Base-by-base conservation (phyloP, 2,329 filamentous ascomycete species). In the Akanthomyces muscarius region DNA sequence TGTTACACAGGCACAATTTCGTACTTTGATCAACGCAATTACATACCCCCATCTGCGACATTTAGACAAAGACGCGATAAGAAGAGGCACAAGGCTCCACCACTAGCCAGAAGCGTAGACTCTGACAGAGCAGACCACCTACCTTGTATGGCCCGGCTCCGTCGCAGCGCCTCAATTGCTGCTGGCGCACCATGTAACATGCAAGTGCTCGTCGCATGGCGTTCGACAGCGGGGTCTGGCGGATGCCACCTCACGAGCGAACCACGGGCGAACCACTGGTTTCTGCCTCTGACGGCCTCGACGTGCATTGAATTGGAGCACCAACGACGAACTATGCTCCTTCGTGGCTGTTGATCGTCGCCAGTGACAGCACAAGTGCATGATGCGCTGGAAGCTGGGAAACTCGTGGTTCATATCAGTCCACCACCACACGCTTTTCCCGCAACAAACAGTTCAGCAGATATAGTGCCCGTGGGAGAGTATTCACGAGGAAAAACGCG, bases 161-260 rank as follows among this genome's bases (percentile, higher is more conserved):
- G 51, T 41, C 21, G 21, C 23, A 36, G 16, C 41, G 36, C 42
- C 50, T 54, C 59, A 33, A 33, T 21, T 38, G n/a, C 42, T 47
- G 42, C 28, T 47, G 45, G 21, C 42, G 16, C 42, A 52, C 30
- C 51, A 41, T 30, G 30, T 60, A 47, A 52, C 41, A 54, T 61
- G 59, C 59, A 44, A 48, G 59, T 61, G 59, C 59, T 61, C 16
- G 51, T 16, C 23, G 59, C 59, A 61, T 61, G 51, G 50, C 51
- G 51, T 61, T 61, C 25, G 23, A 8, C 48, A 30, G 58, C 58
- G 58, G 58, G 58, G 58, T 53, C 38, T 41, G 38, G 48, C 48
- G 38, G n/a, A 61, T 53, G 58, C 23, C 58, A 52, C 58, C 58
- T 53, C 58, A 45, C 8, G 45, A 51, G 45, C 58, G 47, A 59